These are phyloP conservation scores for Hibiscus tridactylites DNA, from an alignment of 345 rosid genomes.

Conservation along the genomic window DNA sequence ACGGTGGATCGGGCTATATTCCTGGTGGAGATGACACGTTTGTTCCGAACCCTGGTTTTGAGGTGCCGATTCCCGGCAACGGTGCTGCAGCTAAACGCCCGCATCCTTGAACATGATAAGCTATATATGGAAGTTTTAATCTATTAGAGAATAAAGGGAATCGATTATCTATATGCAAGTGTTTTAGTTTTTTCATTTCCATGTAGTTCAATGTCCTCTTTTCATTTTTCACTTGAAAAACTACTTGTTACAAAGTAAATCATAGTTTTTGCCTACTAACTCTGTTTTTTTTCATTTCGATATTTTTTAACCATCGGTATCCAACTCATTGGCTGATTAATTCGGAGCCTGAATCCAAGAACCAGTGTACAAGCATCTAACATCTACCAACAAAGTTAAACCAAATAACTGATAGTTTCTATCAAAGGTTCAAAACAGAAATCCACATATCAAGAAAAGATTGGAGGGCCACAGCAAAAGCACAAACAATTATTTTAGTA, in stretches of 20 bases:
- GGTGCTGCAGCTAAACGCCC: slow-evolving; percentile 24
- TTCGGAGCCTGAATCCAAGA: too few relatives aligned
- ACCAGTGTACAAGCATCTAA: too few relatives aligned
- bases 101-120: slow-evolving; percentile 28
- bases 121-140: slow-evolving; percentile 4
- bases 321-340: too few relatives aligned
- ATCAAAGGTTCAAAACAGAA: too few relatives aligned
- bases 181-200: background rate
- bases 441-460: too few relatives aligned
- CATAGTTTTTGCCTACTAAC: background rate
- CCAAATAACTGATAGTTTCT: too few relatives aligned
- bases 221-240: background rate
- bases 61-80: slow-evolving; percentile 42
- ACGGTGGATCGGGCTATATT: slow-evolving; percentile 23
- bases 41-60: slow-evolving; percentile 58
- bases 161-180: background rate
- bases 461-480: too few relatives aligned
- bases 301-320: too few relatives aligned
- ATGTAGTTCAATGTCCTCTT: background rate
- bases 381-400: too few relatives aligned
- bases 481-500: too few relatives aligned
- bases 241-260: background rate
- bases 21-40: slow-evolving; percentile 63
- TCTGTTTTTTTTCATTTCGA: too few relatives aligned
- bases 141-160: background rate